Conservation (phyloP, 2,329 filamentous ascomycete species). For the Iodosphaeria phyllophila region DNA sequence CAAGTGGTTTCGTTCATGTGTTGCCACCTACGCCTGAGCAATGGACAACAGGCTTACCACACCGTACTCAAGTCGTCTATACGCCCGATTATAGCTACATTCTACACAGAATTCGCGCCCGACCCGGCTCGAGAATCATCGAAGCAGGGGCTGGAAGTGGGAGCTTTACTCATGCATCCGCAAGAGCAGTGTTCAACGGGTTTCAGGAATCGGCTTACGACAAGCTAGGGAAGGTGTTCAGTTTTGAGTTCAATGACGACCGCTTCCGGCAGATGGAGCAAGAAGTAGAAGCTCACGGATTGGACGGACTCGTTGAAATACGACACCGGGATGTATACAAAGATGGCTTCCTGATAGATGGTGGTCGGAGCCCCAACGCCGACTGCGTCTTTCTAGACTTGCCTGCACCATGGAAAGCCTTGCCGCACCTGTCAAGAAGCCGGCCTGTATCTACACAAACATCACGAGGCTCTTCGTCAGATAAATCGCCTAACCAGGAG, state of each 20-base stretch:
- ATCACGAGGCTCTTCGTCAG: too few relatives aligned
- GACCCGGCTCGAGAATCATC: constrained; percentile 55
- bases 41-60: constrained; percentile 65
- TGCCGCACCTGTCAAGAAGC: constrained; percentile 52
- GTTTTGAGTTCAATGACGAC: constrained; percentile 64
- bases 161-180: constrained; percentile 67
- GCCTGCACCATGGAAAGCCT: constrained; percentile 63
- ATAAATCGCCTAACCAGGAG: constrained; percentile 5
- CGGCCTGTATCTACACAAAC: constrained; percentile 13
- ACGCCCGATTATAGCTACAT: constrained; percentile 78
- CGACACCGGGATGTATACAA: constrained; percentile 67
- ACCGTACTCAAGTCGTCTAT: constrained; percentile 74
- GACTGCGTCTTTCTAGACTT: constrained; percentile 64
- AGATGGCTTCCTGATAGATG: constrained; percentile 48
- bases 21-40: constrained; percentile 64
- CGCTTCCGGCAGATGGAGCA: constrained; percentile 49
- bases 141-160: constrained; percentile 71
- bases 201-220: constrained; percentile 28
- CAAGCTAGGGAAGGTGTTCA: constrained; percentile 52
- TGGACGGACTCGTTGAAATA: constrained; percentile 48
- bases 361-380: constrained; percentile 40
- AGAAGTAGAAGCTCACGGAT: constrained; percentile 49
- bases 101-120: constrained; percentile 53
- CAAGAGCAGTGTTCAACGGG: constrained; percentile 58
- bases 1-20: constrained; percentile 60